phyloP scores from a whole-genome alignment of 305 asterid genomes.

The Fraxinus platypoda region DNA sequence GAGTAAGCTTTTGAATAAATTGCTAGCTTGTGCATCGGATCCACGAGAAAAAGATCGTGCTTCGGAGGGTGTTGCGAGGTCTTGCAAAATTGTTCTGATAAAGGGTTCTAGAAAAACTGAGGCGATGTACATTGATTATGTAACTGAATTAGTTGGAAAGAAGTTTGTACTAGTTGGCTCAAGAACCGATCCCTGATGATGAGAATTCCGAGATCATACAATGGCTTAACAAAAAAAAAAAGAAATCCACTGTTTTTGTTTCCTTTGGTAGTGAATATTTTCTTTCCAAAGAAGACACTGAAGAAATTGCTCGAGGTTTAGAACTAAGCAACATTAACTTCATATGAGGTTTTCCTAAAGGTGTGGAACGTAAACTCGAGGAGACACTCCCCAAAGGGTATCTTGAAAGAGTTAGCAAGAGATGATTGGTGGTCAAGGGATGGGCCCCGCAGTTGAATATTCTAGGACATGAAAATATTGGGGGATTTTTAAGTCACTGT shows the following conservation, averaged over 20 bases:
- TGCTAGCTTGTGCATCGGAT: slow-evolving; percentile 16
- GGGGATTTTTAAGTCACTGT: slow-evolving; percentile 31
- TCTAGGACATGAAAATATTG: slow-evolving; percentile 21
- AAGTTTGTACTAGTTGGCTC: slow-evolving; percentile 32
- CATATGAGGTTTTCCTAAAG: slow-evolving; percentile 31
- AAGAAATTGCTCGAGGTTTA: slow-evolving; percentile 33
- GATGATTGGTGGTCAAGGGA: slow-evolving; percentile 25
- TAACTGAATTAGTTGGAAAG: slow-evolving; percentile 10
- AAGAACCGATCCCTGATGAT: slow-evolving; percentile 1
- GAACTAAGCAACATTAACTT: slow-evolving; percentile 23
- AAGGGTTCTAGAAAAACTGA: slow-evolving; percentile 31
- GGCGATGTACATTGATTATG: slow-evolving; percentile 26
- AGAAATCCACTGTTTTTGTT: slow-evolving; percentile 24
- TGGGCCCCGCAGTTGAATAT: slow-evolving; percentile 33
- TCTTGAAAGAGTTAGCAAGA: slow-evolving; percentile 17
- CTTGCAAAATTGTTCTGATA: slow-evolving; percentile 23
- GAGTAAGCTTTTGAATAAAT: not conserved
- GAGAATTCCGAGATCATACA: not conserved
- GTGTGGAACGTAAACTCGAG: slow-evolving; percentile 4
- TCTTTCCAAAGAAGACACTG: slow-evolving; percentile 18
- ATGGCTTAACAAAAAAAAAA: slow-evolving; percentile 29
- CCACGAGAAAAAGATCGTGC: slow-evolving; percentile 1
- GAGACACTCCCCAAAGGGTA: slow-evolving; percentile 26
- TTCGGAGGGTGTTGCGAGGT: slow-evolving; percentile 19
- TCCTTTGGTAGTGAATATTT: slow-evolving; percentile 35